Conservation (phyloP, 2,329 filamentous ascomycete genomes). For the Incumbomyces delicatus region DNA sequence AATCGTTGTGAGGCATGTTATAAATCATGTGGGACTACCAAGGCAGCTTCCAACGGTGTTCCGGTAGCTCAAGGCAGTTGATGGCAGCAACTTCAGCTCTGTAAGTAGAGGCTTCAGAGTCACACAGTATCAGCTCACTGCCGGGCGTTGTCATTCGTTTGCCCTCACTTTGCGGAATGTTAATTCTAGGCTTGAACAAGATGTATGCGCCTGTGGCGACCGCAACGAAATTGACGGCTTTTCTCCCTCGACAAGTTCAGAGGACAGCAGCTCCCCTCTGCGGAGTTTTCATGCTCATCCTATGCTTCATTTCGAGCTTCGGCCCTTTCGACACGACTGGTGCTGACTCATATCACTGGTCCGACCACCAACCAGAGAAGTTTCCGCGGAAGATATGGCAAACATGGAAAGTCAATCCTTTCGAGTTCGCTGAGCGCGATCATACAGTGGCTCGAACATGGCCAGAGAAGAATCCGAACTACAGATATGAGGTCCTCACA, state of each 20-base stretch:
- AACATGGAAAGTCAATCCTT: slow-evolving; percentile 62
- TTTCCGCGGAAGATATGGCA: slow-evolving; percentile 68
- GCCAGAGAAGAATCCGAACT: slow-evolving; percentile 55
- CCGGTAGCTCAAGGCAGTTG: no score
- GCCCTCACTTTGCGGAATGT: background rate
- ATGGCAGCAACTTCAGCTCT: no score
- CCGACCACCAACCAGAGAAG: slow-evolving; percentile 18
- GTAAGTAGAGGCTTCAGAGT: no score
- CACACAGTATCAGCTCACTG: no score
- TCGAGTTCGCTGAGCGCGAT: slow-evolving; percentile 57
- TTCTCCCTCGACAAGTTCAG: slow-evolving; percentile 1
- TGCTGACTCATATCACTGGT: background rate
- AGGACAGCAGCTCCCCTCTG: background rate
- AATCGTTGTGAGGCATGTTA: no score
- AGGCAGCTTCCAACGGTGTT: no score
- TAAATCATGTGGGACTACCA: no score
- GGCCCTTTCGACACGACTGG: slow-evolving; percentile 1
- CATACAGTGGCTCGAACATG: slow-evolving; percentile 52
- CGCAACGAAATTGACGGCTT: slow-evolving; percentile 5
- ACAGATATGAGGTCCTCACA: slow-evolving; percentile 60
- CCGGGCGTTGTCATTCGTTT: no score
- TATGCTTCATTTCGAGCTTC: slow-evolving; percentile 4
- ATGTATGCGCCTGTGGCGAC: background rate
- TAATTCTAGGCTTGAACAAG: slow-evolving; percentile 1
- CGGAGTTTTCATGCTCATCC: slow-evolving; percentile 1